These are phyloP conservation scores for Plicaturopsis crispa DNA, from an alignment of 768 basidiomycete genomes.

Conservation along the genomic window DNA sequence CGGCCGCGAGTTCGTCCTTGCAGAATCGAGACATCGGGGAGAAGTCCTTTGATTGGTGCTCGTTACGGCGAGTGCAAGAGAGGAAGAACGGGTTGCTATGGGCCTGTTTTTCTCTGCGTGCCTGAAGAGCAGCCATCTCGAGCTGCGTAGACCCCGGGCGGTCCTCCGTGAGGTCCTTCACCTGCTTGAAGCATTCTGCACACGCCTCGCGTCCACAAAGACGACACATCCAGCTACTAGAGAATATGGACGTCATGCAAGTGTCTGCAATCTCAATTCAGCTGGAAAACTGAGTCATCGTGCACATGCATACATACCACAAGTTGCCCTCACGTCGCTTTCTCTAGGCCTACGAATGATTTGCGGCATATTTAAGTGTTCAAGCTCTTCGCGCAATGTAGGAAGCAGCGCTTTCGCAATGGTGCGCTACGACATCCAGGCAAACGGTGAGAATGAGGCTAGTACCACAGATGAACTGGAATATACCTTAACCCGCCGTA, in stretches of 20 bases:
- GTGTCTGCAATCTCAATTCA: constrained; percentile 50
- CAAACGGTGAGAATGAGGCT: constrained; percentile 9
- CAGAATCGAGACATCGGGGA: constrained; percentile 78
- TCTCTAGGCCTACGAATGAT: constrained; percentile 72
- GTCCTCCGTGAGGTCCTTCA: constrained; percentile 55
- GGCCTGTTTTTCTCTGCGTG: constrained; percentile 49
- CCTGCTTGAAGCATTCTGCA: constrained; percentile 69
- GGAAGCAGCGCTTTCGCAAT: constrained; percentile 66
- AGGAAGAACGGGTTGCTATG: constrained; percentile 70
- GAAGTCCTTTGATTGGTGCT: constrained; percentile 62
- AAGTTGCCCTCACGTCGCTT: constrained; percentile 77
- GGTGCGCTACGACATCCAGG: constrained; percentile 36
- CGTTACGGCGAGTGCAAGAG: constrained; percentile 61
- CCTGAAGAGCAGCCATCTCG: constrained; percentile 42
- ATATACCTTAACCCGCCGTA: constrained; percentile 54
- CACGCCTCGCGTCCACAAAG: constrained; percentile 88
- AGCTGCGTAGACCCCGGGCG: constrained; percentile 37
- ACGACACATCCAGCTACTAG: constrained; percentile 86
- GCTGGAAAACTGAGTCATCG: constrained; percentile 1
- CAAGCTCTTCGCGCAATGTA: constrained; percentile 53
- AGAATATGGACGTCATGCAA: constrained; percentile 91
- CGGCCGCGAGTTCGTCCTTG: constrained; percentile 49
- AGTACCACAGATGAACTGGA: constrained; percentile 1
- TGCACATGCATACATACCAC: constrained; percentile 44
- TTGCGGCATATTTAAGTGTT: constrained; percentile 46